A percentile compares a stretch with the other conserved stretches of the same genome.
These are phyloP conservation scores for Venturia nashicola DNA, from an alignment of 2,329 filamentous ascomycete species.

Conservation along the genomic window DNA sequence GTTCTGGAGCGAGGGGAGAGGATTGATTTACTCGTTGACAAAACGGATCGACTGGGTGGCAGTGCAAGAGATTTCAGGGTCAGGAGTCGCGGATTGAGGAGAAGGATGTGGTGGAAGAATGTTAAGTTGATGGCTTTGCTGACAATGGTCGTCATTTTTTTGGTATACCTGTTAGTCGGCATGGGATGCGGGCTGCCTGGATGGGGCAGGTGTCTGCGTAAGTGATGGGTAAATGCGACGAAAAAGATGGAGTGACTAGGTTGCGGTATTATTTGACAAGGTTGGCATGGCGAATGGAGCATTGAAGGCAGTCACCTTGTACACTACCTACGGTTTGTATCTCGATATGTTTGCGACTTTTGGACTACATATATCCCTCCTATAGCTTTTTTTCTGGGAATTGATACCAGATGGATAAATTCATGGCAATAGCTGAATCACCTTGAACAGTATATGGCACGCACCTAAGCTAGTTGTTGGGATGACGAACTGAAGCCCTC, in stretches of 20 bases:
- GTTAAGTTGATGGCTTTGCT: constrained; percentile 82
- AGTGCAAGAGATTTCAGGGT: constrained; percentile 85
- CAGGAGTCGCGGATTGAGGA: constrained; percentile 70
- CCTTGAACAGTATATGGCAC: too few species aligned
- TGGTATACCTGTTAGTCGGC: constrained; percentile 59
- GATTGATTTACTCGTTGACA: constrained; percentile 87
- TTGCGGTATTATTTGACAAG: not conserved
- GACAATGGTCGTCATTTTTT: constrained; percentile 57
- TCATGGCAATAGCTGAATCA: not conserved
- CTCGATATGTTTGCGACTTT: not conserved
- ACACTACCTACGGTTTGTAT: not conserved
- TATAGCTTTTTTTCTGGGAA: not conserved
- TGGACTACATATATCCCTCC: not conserved
- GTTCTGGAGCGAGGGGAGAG: constrained; percentile 78
- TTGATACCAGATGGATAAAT: not conserved
- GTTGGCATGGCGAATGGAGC: not conserved
- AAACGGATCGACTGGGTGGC: constrained; percentile 84
- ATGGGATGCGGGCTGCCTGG: constrained; percentile 59
- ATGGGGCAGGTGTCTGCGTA: constrained; percentile 2
- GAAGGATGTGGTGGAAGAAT: constrained; percentile 99
- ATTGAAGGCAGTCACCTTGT: not conserved
- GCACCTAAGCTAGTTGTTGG: not conserved
- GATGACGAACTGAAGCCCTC: not conserved
- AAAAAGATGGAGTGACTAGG: not conserved
- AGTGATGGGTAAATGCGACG: not conserved